These are phyloP conservation scores for Paracoccidioides brasiliensis DNA, from an alignment of 2,329 filamentous ascomycete species.

Conservation along the genomic window DNA sequence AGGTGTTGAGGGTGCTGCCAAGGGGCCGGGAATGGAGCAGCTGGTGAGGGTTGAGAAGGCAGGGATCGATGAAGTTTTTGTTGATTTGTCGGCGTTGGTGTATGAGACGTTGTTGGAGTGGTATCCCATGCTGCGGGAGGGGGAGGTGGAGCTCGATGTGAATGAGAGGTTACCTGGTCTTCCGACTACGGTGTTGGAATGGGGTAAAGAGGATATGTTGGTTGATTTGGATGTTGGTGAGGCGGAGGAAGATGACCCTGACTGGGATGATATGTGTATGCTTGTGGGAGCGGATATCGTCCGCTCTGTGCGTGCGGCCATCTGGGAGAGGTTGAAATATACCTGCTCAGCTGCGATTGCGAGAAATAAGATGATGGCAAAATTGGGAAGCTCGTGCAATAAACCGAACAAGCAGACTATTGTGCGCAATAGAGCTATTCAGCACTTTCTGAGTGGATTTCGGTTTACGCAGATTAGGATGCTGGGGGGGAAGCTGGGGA, in stretches of 20 bases:
- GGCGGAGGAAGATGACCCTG: slow-evolving; percentile 65
- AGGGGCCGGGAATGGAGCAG: slow-evolving; percentile 12
- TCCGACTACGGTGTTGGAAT: slow-evolving; percentile 60
- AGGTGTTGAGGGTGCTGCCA: slow-evolving; percentile 14
- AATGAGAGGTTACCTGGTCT: slow-evolving; percentile 61
- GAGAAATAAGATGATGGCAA: slow-evolving; percentile 88
- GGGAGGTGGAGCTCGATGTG: slow-evolving; percentile 41
- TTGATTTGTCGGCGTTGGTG: slow-evolving; percentile 78
- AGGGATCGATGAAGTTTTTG: slow-evolving; percentile 87
- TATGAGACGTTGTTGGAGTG: slow-evolving; percentile 60
- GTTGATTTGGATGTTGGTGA: slow-evolving; percentile 62
- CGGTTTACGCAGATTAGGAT: slow-evolving; percentile 94
- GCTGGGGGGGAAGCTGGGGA: slow-evolving; percentile 87
- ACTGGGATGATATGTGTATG: slow-evolving; percentile 92
- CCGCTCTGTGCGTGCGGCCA: slow-evolving; percentile 53
- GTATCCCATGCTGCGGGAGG: slow-evolving; percentile 54
- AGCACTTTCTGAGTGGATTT: slow-evolving; percentile 66
- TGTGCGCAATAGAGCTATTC: slow-evolving; percentile 71
- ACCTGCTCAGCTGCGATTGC: slow-evolving; percentile 86
- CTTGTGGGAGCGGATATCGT: slow-evolving; percentile 82
- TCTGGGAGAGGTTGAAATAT: slow-evolving; percentile 62
- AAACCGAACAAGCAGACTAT: slow-evolving; percentile 93
- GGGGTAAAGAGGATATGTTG: slow-evolving; percentile 63
- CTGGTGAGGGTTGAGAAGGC: slow-evolving; percentile 70
- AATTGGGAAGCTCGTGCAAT: slow-evolving; percentile 78